These are phyloP conservation scores for Nidularia pulvinata DNA, from an alignment of 768 basidiomycete species.

Conservation along the genomic window DNA sequence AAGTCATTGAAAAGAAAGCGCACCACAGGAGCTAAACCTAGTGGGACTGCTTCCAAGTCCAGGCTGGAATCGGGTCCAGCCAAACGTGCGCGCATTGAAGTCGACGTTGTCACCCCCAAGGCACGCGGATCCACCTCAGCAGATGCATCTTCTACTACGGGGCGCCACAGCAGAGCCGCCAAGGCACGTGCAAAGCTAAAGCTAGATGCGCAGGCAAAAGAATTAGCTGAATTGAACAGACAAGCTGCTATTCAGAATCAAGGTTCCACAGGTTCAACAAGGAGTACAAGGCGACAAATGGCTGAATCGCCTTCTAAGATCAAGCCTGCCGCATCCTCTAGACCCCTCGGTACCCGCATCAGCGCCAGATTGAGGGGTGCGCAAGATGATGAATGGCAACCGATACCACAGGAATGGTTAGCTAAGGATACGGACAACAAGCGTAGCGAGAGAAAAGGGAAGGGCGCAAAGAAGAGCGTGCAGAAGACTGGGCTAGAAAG, in stretches of 20 bases:
- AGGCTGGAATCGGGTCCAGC: constrained; percentile 9
- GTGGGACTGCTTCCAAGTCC: constrained; percentile 6
- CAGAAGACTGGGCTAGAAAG: constrained; percentile 60
- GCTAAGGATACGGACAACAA: constrained; percentile 13
- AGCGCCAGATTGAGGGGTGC: constrained; percentile 66
- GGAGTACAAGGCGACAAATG: neutral
- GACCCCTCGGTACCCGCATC: constrained; percentile 54
- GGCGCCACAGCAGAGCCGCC: constrained; percentile 55
- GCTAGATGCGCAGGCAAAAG: constrained; percentile 67
- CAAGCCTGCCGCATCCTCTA: constrained; percentile 6
- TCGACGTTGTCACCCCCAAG: too few species aligned
- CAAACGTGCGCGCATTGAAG: constrained; percentile 18
- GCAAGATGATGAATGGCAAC: constrained; percentile 74
- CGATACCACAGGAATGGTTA: constrained; percentile 79
- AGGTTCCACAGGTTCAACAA: neutral
- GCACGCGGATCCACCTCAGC: neutral
- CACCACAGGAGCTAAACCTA: constrained; percentile 8
- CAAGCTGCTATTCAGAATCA: constrained; percentile 30
- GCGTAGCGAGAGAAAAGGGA: too few species aligned
- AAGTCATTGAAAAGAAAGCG: constrained; percentile 39
- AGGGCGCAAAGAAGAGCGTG: constrained; percentile 1
- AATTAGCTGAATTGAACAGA: constrained; percentile 61
- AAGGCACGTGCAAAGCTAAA: constrained; percentile 73
- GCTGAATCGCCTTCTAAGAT: neutral
- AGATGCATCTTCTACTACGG: constrained; percentile 12